Evolutionary conservation across 345 rosid species (phyloP), one percentile per base, ranked within the genome.

Genomic region (Kandelia obovata): DNA sequence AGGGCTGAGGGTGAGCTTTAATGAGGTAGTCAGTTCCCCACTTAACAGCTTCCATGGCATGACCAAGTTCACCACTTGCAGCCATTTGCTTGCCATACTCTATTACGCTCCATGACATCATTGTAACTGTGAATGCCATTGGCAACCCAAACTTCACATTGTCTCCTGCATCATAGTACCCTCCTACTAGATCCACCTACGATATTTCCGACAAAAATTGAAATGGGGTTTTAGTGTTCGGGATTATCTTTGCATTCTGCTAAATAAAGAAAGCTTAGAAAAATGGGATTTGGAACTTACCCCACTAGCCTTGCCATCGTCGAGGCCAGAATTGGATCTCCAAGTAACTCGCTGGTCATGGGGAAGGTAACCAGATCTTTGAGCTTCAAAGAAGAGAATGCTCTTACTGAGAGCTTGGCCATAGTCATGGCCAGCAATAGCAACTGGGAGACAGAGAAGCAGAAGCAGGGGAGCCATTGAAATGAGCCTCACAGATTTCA

Each of bases 141-240:
- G 99, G 99, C 2, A 95, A 81, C 2, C 99, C 99, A 68, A 95
- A 95, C 85, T 95, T 95, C 78, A 95, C 99, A 77, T 95, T 95
- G 81, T 95, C 99, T 73, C 99, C 99, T 34, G 99, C 99, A 74
- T 96, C 99, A 64, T 96, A 92, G 80, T 96, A 96, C 49, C 99
- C 99, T 69, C 99, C 99, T 0, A 90, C 94, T 27, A 96, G 87
- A 89, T 96, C 94, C 86, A 89, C 96, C 98, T 96, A 76, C 27
- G 77, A 31, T 55, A n/a, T 57, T 56, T 53, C 17, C 11, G 5
- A 53, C 49, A 25, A 4, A 11, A 21, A 32, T 19, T 7, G 19
- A 8, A 7, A 20, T 31, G 13, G 10, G 8, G 1, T 21, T 21
- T 56, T 8, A 11, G 1, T 3, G 17, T 21, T 56, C 10, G 13